Conservation (phyloP, 306 rosid genomes). For the Prunus dulcis region DNA sequence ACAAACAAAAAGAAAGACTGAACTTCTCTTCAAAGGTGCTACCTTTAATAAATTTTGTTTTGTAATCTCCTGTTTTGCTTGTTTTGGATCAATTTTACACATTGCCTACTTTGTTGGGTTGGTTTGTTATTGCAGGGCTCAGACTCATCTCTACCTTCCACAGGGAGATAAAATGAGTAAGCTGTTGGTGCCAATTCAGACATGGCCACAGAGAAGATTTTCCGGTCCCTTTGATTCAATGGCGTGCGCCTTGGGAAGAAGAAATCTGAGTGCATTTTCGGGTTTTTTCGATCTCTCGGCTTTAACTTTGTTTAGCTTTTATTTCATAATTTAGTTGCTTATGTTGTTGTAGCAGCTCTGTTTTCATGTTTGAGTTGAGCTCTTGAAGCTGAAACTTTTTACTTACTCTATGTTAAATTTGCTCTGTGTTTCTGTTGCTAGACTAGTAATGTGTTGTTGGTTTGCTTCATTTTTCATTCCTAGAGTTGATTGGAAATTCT, state of each 20-base stretch:
- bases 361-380: conserved; percentile 38
- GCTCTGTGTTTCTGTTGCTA: conserved; percentile 25
- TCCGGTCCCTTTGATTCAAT: conserved; percentile 37
- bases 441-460: conserved; percentile 25
- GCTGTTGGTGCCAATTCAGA: background rate
- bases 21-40: conserved; percentile 48
- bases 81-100: background rate
- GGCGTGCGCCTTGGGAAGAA: conserved; percentile 46
- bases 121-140: conserved; percentile 21
- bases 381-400: conserved; percentile 21
- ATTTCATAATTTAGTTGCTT: conserved; percentile 7
- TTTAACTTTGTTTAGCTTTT: conserved; percentile 25
- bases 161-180: conserved; percentile 16
- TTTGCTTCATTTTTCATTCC: conserved; percentile 25
- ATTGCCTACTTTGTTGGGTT: background rate
- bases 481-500: conserved; percentile 16
- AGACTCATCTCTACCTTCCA: background rate
- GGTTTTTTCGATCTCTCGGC: conserved; percentile 43
- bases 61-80: background rate
- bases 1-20: background rate
- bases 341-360: conserved; percentile 1
- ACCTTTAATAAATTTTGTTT: conserved; percentile 12
- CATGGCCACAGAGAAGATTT: conserved; percentile 23
- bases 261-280: conserved; percentile 50
- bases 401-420: conserved; percentile 29